Evolutionary conservation across 1,284 basidiomycete genomes (phyloP).

Genomic region (Marasmius oreades): DNA sequence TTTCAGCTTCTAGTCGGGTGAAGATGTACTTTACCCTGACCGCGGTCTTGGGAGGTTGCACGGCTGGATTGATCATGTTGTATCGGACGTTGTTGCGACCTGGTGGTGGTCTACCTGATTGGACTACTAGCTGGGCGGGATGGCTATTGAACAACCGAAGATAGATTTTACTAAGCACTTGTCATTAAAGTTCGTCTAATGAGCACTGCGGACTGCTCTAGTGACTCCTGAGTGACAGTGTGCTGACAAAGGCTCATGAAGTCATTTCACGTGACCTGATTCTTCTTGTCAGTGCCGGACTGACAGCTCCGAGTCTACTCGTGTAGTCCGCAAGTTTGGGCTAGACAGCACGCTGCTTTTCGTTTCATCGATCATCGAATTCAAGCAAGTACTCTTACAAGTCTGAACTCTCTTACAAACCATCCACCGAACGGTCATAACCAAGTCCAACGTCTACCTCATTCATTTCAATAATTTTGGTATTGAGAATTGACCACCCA

Average conservation of each 20-base stretch:
- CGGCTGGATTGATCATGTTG: slow-evolving; percentile 64
- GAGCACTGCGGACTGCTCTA: too few relatives aligned
- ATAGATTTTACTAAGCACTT: slow-evolving; percentile 17
- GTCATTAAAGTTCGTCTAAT: too few relatives aligned
- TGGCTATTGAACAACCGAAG: slow-evolving; percentile 57
- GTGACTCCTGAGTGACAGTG: too few relatives aligned
- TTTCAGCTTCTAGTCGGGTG: slow-evolving; percentile 63
- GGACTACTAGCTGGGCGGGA: slow-evolving; percentile 54
- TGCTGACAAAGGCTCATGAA: too few relatives aligned
- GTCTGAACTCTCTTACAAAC: slow-evolving; percentile 10
- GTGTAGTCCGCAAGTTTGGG: neutral
- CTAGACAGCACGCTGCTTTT: neutral
- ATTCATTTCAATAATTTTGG: slow-evolving; percentile 1
- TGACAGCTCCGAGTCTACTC: too few relatives aligned
- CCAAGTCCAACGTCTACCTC: slow-evolving; percentile 2
- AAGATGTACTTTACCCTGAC: slow-evolving; percentile 67
- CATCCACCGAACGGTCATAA: neutral
- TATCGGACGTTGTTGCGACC: slow-evolving; percentile 65
- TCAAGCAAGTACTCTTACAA: neutral
- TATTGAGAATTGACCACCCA: neutral
- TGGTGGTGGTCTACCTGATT: slow-evolving; percentile 49
- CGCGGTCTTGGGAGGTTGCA: slow-evolving; percentile 65
- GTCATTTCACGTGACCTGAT: slow-evolving; percentile 1
- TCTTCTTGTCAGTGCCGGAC: neutral
- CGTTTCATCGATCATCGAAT: slow-evolving; percentile 11